A percentile compares a stretch with the other conserved stretches of the same genome.
Conservation (phyloP, 805 yeast species). For the Candida corydali region DNA sequence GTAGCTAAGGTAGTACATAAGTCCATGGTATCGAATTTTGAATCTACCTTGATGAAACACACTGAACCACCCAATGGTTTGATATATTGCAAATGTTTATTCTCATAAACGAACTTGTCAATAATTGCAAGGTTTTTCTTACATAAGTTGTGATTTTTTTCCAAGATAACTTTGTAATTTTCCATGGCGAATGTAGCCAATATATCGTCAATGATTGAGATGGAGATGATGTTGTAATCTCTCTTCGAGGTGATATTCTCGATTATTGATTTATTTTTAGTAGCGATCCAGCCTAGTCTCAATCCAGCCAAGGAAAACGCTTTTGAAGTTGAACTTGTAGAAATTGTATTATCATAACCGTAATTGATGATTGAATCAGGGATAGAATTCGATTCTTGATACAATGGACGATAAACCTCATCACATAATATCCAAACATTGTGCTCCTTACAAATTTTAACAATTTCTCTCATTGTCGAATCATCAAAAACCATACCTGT, state of each 20-base stretch:
- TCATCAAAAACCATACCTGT: conserved; percentile 40
- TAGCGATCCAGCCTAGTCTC: conserved; percentile 50
- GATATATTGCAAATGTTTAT: conserved; percentile 34
- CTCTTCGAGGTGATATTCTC: conserved; percentile 34
- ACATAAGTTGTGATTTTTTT: conserved; percentile 40
- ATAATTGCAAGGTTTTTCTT: conserved; percentile 30
- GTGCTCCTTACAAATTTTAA: conserved; percentile 27
- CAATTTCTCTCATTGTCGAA: conserved; percentile 29
- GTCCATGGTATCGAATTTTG: conserved; percentile 22
- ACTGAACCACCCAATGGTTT: conserved; percentile 48
- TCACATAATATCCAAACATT: conserved; percentile 41
- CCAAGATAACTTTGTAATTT: conserved; percentile 29
- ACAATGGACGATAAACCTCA: conserved; percentile 53
- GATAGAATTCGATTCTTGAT: conserved; percentile 27
- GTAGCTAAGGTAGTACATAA: conserved; percentile 35
- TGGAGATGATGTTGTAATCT: conserved; percentile 50
- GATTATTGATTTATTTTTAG: conserved; percentile 26
- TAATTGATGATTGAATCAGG: conserved; percentile 41
- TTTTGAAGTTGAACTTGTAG: conserved; percentile 51
- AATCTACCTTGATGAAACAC: conserved; percentile 34
- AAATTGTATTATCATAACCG: conserved; percentile 38
- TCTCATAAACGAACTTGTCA: conserved; percentile 25
- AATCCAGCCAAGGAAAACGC: conserved; percentile 52
- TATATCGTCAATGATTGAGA: conserved; percentile 43
- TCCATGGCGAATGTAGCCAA: conserved; percentile 41